phyloP scores from a whole-genome alignment of 176 grass and related monocot genomes.

The Lolium multiflorum region DNA sequence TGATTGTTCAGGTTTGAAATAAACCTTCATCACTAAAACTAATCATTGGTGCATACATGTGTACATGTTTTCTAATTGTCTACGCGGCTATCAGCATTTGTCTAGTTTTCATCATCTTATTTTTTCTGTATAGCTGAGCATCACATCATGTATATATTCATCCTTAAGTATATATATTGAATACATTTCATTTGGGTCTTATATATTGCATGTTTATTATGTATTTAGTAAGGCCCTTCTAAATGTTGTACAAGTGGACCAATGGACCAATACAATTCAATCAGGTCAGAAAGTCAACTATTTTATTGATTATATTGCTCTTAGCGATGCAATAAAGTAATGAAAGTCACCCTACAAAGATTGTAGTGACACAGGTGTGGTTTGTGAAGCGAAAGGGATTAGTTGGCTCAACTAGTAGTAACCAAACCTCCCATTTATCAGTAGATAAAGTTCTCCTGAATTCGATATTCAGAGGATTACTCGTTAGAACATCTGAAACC shows the following conservation, averaged over 20 bases:
- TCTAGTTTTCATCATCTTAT: not conserved
- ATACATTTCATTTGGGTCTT: not conserved
- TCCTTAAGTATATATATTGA: not conserved
- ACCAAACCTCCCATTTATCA: too few species aligned
- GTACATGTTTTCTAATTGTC: too few species aligned
- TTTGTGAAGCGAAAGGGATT: too few species aligned
- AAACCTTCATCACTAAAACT: too few species aligned
- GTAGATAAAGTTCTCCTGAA: too few species aligned
- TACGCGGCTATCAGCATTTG: not conserved
- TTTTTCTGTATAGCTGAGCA: not conserved
- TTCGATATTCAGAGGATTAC: too few species aligned
- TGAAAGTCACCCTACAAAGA: not conserved
- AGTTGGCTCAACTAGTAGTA: too few species aligned
- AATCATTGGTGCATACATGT: too few species aligned
- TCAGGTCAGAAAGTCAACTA: not conserved
- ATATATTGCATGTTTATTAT: not conserved
- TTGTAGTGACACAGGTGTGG: not conserved
- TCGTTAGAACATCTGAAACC: too few species aligned
- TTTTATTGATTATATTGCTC: not conserved
- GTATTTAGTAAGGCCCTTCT: not conserved
- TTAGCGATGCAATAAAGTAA: not conserved
- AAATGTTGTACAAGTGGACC: not conserved
- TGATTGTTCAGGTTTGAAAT: too few species aligned
- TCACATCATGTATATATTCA: not conserved
- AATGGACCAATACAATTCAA: not conserved